Base-by-base conservation (phyloP, 805 yeast genomes). In the Dipodascopsis uninucleata region DNA sequence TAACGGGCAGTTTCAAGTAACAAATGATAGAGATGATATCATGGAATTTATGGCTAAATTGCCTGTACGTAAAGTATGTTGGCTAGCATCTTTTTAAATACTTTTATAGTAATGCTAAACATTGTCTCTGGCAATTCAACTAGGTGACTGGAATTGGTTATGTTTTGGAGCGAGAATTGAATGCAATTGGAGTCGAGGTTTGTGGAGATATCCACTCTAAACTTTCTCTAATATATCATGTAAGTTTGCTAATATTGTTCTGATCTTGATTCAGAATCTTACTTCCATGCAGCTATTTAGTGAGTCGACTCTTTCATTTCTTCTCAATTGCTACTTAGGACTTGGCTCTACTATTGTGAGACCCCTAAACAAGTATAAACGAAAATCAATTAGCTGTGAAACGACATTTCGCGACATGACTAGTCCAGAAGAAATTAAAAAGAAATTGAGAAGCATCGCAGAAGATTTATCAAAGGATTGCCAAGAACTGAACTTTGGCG, bases 301-400 rank as follows among this genome's bases (percentile, higher is more conserved):
- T 10, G 48, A 41, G 5, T 41, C 37, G 1, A 41, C 39, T 9
- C 25, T 48, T 5, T 38, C 43, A 3, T 52, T 58, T 31, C 39
- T 58, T 8, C 31, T 55, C 12, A 39, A 49, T 16, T 47, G 52
- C 36, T 53, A 52, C 34, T 44, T 58, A 14, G 61, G 61, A 3
- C 41, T 58, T 8, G 61, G 61, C 10, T 42, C 58, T n/a, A 52
- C 56, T 2, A 40, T 31, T 7, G 45, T 58, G 21, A 25, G 39
- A 6, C 56, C 58, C 14, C 39, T 46, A 9, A 53, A 49, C 18
- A 43, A 44, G 22, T 47, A 49, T 35, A 52, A 48, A 17, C 48
- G 61, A 18, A 58, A 58, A 29, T 58, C 60, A 3, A 35, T 58
- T 3, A 49, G 61, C 18, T 46, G 48, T 31, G 61, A 58, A 41